Conservation (phyloP, 2,329 filamentous ascomycete species). For the Gnomoniopsis smithogilvyi region DNA sequence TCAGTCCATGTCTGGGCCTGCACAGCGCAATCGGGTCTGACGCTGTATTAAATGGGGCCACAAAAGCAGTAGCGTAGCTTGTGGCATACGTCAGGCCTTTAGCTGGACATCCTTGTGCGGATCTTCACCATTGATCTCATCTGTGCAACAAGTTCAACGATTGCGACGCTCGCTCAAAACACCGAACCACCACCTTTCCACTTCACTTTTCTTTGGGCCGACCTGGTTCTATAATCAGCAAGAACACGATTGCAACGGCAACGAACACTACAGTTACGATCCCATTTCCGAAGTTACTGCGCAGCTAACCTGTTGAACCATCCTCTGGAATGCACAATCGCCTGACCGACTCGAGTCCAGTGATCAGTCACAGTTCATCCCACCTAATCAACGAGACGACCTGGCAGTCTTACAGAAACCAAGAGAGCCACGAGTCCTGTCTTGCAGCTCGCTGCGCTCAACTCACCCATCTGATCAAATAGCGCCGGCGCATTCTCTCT, state of each 20-base stretch:
- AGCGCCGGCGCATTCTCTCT: not conserved
- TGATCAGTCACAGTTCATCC: not conserved
- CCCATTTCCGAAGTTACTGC: not conserved
- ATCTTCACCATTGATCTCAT: constrained; percentile 13
- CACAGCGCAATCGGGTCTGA: not conserved
- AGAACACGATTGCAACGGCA: not conserved
- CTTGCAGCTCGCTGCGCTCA: not conserved
- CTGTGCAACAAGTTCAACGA: constrained; percentile 4
- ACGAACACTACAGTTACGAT: not conserved
- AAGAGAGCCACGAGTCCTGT: not conserved
- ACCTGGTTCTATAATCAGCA: not conserved
- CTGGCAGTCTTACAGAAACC: not conserved
- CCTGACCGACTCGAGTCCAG: not conserved
- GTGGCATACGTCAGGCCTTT: constrained; percentile 15
- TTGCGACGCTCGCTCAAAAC: not conserved
- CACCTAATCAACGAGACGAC: not conserved
- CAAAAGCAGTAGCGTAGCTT: constrained; percentile 15
- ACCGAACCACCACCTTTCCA: constrained; percentile 2
- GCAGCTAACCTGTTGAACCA: not conserved
- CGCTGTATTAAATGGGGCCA: constrained; percentile 17
- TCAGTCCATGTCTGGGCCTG: not conserved
- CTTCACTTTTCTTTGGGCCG: not conserved
- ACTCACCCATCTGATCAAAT: not conserved
- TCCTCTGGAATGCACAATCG: not conserved
- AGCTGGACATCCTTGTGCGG: constrained; percentile 10